Evolutionary conservation across 306 rosid species (phyloP).

Genomic region (Malus asiatica): DNA sequence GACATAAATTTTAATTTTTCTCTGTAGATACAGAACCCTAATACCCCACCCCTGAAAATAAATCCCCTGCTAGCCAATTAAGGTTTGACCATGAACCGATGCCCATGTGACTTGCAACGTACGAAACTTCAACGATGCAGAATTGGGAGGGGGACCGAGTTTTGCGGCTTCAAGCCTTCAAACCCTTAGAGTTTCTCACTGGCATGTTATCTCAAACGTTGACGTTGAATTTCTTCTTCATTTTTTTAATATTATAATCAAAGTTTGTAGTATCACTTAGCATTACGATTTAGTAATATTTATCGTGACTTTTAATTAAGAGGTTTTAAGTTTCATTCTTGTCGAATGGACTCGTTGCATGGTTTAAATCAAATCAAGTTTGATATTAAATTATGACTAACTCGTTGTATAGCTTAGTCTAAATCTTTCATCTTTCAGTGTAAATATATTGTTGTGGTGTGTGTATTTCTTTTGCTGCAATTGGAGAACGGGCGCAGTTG

Average conservation of each 20-base stretch:
- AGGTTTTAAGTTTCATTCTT: background rate
- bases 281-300: background rate
- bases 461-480: background rate
- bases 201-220: slow-evolving; percentile 37
- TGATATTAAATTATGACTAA: no score
- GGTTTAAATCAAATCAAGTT: no score
- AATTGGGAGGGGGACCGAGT: slow-evolving; percentile 32
- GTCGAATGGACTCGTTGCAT: no score
- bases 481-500: slow-evolving; percentile 14
- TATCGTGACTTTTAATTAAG: background rate
- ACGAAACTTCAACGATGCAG: slow-evolving; percentile 51
- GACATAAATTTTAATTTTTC: background rate
- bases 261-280: background rate
- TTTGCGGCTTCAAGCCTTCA: slow-evolving; percentile 50
- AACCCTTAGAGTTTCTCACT: background rate
- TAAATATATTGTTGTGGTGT: background rate
- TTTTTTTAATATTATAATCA: background rate
- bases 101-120: slow-evolving; percentile 37
- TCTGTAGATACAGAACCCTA: background rate
- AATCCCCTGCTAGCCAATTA: background rate
- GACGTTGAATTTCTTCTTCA: slow-evolving; percentile 50
- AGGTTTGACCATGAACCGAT: slow-evolving; percentile 33
- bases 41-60: background rate
- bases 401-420: background rate
- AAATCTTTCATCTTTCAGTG: background rate